Evolutionary conservation across 306 rosid genomes (phyloP).

Genomic region (Begonia masoniana): DNA sequence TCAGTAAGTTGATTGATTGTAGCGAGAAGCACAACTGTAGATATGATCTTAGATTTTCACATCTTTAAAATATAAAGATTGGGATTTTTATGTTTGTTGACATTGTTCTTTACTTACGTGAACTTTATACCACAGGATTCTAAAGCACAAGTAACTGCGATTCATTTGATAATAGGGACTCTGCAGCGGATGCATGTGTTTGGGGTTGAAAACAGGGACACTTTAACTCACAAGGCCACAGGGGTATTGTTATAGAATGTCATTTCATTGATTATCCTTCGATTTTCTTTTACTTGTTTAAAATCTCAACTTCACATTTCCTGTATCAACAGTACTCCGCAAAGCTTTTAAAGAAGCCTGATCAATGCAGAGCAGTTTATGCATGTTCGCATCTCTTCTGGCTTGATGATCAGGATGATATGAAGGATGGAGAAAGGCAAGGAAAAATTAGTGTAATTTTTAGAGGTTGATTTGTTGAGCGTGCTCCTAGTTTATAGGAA

Average conservation of each 20-base stretch:
- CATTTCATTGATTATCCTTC: background rate
- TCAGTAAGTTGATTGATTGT: conserved; percentile 44
- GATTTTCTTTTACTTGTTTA: background rate
- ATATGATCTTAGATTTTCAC: background rate
- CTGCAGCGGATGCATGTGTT: conserved; percentile 98
- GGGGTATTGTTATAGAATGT: conserved; percentile 57
- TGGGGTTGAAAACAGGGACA: conserved; percentile 97
- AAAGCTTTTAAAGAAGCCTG: conserved; percentile 92
- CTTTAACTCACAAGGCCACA: conserved; percentile 98
- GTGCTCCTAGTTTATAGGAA: too few species aligned
- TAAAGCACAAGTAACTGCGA: conserved; percentile 85
- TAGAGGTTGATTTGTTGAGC: too few species aligned
- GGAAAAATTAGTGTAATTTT: too few species aligned
- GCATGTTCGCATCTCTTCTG: conserved; percentile 92
- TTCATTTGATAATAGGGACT: conserved; percentile 91
- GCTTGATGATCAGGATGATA: conserved; percentile 77
- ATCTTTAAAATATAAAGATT: background rate
- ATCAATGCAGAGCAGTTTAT: conserved; percentile 90
- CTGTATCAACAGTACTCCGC: conserved; percentile 58
- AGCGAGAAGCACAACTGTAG: too few species aligned
- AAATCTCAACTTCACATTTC: too few species aligned
- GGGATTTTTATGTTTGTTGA: background rate
- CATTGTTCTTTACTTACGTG: conserved; percentile 3
- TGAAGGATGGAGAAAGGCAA: conserved; percentile 93
- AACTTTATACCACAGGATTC: conserved; percentile 57